phyloP scores from a whole-genome alignment of 23 red algal species.

The Gracilaria domingensis region DNA sequence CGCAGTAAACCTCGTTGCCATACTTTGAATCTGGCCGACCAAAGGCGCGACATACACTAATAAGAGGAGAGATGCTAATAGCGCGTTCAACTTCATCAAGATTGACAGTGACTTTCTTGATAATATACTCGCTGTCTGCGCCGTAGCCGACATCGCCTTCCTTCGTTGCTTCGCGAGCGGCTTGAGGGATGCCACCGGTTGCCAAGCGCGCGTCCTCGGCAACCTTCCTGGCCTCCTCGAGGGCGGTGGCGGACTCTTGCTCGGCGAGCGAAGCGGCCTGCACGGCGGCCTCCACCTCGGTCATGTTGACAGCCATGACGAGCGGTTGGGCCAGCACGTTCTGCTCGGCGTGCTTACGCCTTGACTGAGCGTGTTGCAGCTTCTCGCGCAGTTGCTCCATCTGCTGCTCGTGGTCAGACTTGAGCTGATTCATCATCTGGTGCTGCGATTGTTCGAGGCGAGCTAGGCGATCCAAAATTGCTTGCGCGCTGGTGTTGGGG shows the following conservation, averaged over 20 bases:
- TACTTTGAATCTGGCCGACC: constrained; percentile 78
- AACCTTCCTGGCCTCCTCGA: constrained; percentile 64
- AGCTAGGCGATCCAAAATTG: constrained; percentile 68
- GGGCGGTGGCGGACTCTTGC: constrained; percentile 59
- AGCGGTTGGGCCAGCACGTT: constrained; percentile 27
- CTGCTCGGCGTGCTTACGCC: constrained; percentile 26
- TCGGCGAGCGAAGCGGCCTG: constrained; percentile 66
- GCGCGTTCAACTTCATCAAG: constrained; percentile 75
- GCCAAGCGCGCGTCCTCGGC: constrained; percentile 53
- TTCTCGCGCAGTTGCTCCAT: constrained; percentile 51
- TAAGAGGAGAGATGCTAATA: constrained; percentile 40
- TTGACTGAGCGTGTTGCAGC: constrained; percentile 34
- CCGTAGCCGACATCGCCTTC: constrained; percentile 67
- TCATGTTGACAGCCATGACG: constrained; percentile 75
- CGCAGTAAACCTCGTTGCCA: constrained; percentile 80
- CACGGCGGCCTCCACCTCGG: constrained; percentile 70
- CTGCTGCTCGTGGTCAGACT: constrained; percentile 37
- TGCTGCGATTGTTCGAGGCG: constrained; percentile 60
- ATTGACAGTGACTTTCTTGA: constrained; percentile 77
- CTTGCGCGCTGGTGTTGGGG: constrained; percentile 41
- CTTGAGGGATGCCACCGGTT: constrained; percentile 41
- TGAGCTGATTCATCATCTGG: constrained; percentile 33
- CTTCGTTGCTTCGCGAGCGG: constrained; percentile 45
- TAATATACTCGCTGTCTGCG: constrained; percentile 61
- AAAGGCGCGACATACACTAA: constrained; percentile 72